Evolutionary conservation across 2,329 filamentous ascomycete species (phyloP).

Genomic region (Iodosphaeria phyllophila): DNA sequence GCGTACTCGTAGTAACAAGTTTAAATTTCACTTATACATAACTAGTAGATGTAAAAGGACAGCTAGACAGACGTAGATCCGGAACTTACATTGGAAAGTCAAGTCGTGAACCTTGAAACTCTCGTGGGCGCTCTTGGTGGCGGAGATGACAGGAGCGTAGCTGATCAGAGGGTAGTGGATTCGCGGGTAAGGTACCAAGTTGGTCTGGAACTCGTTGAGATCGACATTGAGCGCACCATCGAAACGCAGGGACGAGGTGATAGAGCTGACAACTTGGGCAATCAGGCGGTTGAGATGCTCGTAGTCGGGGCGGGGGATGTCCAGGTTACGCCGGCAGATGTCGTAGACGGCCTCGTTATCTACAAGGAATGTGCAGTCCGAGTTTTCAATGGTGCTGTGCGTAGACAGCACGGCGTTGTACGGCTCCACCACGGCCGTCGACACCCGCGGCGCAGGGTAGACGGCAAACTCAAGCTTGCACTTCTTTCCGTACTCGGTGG

Average conservation of each 20-base stretch:
- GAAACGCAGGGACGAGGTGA: slow-evolving; percentile 54
- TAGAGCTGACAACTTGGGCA: slow-evolving; percentile 56
- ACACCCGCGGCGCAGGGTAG: slow-evolving; percentile 51
- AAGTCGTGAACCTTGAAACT: slow-evolving; percentile 72
- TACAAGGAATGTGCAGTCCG: slow-evolving; percentile 62
- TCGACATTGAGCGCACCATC: slow-evolving; percentile 58
- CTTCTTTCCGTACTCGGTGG: slow-evolving; percentile 61
- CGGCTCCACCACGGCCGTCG: slow-evolving; percentile 53
- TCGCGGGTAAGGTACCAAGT: slow-evolving; percentile 54
- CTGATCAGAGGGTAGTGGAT: slow-evolving; percentile 60
- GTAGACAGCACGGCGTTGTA: slow-evolving; percentile 59
- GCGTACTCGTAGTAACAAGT: no score
- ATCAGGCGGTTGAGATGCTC: slow-evolving; percentile 58
- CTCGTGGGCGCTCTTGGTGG: slow-evolving; percentile 64
- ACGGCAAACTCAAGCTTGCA: slow-evolving; percentile 60
- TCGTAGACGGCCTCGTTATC: slow-evolving; percentile 62
- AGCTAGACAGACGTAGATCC: slow-evolving; percentile 1
- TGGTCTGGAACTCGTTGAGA: slow-evolving; percentile 63
- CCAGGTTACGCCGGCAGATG: slow-evolving; percentile 54
- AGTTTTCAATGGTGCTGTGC: slow-evolving; percentile 60
- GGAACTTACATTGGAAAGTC: slow-evolving; percentile 48
- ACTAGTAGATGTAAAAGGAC: background rate
- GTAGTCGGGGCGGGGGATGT: slow-evolving; percentile 49
- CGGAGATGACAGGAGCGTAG: slow-evolving; percentile 53
- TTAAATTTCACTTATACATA: no score